Evolutionary conservation across 2,329 filamentous ascomycete species (phyloP).

Genomic region (Colletotrichum higginsianum): DNA sequence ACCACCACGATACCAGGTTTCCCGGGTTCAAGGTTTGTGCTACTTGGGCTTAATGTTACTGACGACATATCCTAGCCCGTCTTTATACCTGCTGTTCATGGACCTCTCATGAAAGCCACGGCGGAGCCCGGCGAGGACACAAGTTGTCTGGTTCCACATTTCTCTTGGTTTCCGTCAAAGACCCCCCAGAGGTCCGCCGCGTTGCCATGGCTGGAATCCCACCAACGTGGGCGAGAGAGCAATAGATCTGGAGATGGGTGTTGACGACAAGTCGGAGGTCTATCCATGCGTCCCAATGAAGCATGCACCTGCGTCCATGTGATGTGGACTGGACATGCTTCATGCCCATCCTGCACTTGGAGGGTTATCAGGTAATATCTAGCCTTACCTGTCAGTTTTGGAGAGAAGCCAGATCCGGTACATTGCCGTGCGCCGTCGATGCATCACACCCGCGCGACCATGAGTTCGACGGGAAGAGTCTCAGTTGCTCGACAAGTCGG

Average conservation of each 20-base stretch:
- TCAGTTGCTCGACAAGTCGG: slow-evolving; percentile 2
- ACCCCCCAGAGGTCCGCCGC: not conserved
- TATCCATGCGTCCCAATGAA: not conserved
- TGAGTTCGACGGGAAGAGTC: slow-evolving; percentile 6
- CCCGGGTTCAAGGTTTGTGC: slow-evolving; percentile 15
- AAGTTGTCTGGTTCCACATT: not conserved
- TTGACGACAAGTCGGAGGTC: slow-evolving; percentile 4
- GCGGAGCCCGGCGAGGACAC: too few relatives aligned
- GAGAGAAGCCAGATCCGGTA: slow-evolving; percentile 4
- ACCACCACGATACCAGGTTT: not conserved
- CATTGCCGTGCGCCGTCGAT: slow-evolving; percentile 27
- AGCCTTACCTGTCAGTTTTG: slow-evolving; percentile 24
- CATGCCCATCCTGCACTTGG: slow-evolving; percentile 22
- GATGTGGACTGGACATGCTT: slow-evolving; percentile 9
- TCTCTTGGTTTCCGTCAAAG: not conserved
- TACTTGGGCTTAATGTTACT: not conserved
- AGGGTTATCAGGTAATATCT: slow-evolving; percentile 22
- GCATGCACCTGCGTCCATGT: slow-evolving; percentile 33
- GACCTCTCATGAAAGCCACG: not conserved
- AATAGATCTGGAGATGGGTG: not conserved
- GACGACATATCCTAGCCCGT: not conserved
- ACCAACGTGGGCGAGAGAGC: too few relatives aligned
- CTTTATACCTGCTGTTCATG: not conserved
- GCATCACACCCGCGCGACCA: slow-evolving; percentile 12
- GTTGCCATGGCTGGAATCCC: not conserved